Evolutionary conservation across 2,329 filamentous ascomycete genomes (phyloP), one percentile per base, ranked within the genome.

Genomic region (Xylariaceae sp.): DNA sequence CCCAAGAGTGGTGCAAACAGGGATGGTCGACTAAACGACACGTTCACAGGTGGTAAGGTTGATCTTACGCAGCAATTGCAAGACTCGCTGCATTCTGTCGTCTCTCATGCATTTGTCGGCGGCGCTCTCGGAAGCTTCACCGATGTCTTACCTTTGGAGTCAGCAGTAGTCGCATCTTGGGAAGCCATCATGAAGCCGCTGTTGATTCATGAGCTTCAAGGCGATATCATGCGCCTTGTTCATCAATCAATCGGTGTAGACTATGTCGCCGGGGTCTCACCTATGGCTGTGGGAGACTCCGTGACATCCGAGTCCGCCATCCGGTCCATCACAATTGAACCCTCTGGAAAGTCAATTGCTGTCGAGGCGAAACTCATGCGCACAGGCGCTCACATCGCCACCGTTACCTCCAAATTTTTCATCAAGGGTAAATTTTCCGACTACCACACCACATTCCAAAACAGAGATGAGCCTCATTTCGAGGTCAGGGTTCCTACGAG

Each of bases 161-260:
- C 96, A 62, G 91, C 91, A 58, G 96, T 96, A 58, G 91, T 96
- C 15, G 87, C 95, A 42, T 90, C 91, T 52, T 96, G 91, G 91
- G 97, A 99, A 75, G 94, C 94, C 41, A 97, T 99, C 65, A 97
- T 91, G 14, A 97, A 96, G 78, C 94, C 94, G n/a, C 96, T 99
- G 69, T 97, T 99, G 80, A 92, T 94, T 55, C 85, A 90, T 61
- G 89, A 85, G 52, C 96, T 99, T 60, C 92, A 99, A 61, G 94
- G 94, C 58, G 94, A 99, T 66, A 76, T 99, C 45, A 80, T 99
- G 56, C 96, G 95, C 75, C 83, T 99, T 45, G 92, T 99, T 7
- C 94, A 99, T 72, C 74, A 97, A 55, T 97, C 94, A 44, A 99
- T 99, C 70, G 85, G 88, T 55, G 97, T 97, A 85, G 88, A 92